These are phyloP conservation scores for Phtheirospermum japonicum DNA, from an alignment of 257 asterid species.

Conservation along the genomic window DNA sequence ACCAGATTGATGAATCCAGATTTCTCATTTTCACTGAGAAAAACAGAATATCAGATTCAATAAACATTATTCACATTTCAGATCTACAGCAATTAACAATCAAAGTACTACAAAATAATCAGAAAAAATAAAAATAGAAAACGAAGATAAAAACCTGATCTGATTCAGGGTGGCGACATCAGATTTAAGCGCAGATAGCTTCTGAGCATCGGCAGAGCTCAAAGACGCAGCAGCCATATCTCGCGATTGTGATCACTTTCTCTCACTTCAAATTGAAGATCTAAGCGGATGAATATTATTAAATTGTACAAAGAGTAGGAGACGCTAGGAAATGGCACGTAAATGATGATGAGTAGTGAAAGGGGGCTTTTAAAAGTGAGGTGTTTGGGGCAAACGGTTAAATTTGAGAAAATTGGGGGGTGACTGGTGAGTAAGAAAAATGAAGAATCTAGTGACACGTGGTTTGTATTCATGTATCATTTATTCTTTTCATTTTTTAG, in stretches of 20 bases:
- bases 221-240: conserved; percentile 36
- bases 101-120: neutral
- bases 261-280: conserved; percentile 32
- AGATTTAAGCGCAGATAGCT: conserved; percentile 62
- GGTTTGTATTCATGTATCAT: neutral
- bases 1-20: conserved; percentile 74
- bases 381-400: too few relatives aligned
- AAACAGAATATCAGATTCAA: neutral
- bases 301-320: conserved; percentile 7
- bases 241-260: conserved; percentile 14
- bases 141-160: conserved; percentile 52
- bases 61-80: conserved; percentile 5
- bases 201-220: conserved; percentile 56
- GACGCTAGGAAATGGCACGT: neutral
- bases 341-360: too few relatives aligned
- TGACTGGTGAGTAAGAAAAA: neutral
- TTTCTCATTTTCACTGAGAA: conserved; percentile 79
- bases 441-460: neutral
- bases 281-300: conserved; percentile 7
- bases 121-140: neutral
- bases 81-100: conserved; percentile 26
- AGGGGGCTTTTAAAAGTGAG: too few relatives aligned
- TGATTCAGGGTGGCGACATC: conserved; percentile 59
- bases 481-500: neutral
- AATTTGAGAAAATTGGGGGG: too few relatives aligned